Evolutionary conservation across 2,329 filamentous ascomycete genomes (phyloP).

Genomic region (Xylariaceae sp.): DNA sequence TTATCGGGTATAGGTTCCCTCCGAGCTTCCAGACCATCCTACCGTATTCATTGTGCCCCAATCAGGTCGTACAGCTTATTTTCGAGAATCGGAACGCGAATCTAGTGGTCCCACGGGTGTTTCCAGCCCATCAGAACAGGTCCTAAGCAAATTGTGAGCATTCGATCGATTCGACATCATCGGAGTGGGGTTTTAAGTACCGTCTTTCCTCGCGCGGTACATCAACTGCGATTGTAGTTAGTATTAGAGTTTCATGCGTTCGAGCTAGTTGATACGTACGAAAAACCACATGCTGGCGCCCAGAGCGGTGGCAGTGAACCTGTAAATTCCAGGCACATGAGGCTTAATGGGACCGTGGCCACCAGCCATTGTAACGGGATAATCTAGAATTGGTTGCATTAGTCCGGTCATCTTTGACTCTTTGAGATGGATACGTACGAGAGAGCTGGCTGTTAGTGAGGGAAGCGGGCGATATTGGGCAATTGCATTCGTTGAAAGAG

Average conservation of each 20-base stretch:
- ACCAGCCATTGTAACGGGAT: constrained; percentile 43
- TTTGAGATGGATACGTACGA: not conserved
- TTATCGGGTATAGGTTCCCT: not conserved
- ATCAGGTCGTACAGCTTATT: constrained; percentile 2
- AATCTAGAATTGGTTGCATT: not conserved
- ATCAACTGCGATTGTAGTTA: constrained; percentile 70
- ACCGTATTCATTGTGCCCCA: constrained; percentile 4
- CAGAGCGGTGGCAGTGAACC: constrained; percentile 83
- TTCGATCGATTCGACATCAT: constrained; percentile 13
- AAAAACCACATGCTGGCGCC: constrained; percentile 99
- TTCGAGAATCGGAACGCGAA: constrained; percentile 4
- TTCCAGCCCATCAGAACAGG: constrained; percentile 88
- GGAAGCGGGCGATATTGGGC: not conserved
- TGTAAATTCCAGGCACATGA: constrained; percentile 70
- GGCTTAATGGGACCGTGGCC: constrained; percentile 44
- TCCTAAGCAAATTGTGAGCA: constrained; percentile 48
- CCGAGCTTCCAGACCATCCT: not conserved
- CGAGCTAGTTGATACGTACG: constrained; percentile 58
- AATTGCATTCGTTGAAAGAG: constrained; percentile 7
- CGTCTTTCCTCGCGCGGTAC: constrained; percentile 96
- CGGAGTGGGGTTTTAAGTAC: constrained; percentile 51
- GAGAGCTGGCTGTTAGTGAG: not conserved
- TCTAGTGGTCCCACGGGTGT: constrained; percentile 94
- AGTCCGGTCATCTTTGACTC: not conserved
- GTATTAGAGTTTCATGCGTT: not conserved